Conservation (phyloP, 2,329 filamentous ascomycete genomes). For the Trichoderma cornu-damae region DNA sequence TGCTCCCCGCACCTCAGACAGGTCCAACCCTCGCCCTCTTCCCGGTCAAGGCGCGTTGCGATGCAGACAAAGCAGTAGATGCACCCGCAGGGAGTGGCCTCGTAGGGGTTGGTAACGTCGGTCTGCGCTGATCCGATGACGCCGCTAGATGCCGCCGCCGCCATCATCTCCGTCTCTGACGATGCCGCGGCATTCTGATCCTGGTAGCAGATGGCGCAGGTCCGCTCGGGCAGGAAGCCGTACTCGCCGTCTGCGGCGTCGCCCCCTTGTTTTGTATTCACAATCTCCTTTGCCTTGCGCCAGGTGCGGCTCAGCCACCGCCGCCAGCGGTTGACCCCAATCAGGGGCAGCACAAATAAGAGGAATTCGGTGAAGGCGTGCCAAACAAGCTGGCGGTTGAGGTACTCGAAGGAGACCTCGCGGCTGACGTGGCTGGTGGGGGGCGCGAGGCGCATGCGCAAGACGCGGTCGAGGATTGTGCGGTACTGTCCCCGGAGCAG, state of each 20-base stretch:
- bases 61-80: conserved; percentile 95
- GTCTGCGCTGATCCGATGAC: conserved; percentile 84
- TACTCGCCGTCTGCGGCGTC: conserved; percentile 64
- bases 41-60: conserved; percentile 81
- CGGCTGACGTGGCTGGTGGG: conserved; percentile 79
- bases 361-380: conserved; percentile 99
- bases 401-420: conserved; percentile 94
- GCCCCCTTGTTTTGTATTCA: conserved; percentile 47
- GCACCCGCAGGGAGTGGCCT: conserved; percentile 81
- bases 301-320: conserved; percentile 84
- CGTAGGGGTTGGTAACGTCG: conserved; percentile 94
- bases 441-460: conserved; percentile 79
- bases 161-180: conserved; percentile 71
- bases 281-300: conserved; percentile 68
- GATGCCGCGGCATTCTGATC: conserved; percentile 73
- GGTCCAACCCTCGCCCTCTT: conserved; percentile 91
- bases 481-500: conserved; percentile 86
- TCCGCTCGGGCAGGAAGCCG: conserved; percentile 82
- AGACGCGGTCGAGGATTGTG: conserved; percentile 78
- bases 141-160: conserved; percentile 64
- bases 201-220: conserved; percentile 94
- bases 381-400: conserved; percentile 97
- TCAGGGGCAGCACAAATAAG: conserved; percentile 93
- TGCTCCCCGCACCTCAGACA: conserved; percentile 84
- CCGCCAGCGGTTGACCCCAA: conserved; percentile 89